Base-by-base conservation (phyloP, 768 basidiomycete species). In the Termitomyces sp. region DNA sequence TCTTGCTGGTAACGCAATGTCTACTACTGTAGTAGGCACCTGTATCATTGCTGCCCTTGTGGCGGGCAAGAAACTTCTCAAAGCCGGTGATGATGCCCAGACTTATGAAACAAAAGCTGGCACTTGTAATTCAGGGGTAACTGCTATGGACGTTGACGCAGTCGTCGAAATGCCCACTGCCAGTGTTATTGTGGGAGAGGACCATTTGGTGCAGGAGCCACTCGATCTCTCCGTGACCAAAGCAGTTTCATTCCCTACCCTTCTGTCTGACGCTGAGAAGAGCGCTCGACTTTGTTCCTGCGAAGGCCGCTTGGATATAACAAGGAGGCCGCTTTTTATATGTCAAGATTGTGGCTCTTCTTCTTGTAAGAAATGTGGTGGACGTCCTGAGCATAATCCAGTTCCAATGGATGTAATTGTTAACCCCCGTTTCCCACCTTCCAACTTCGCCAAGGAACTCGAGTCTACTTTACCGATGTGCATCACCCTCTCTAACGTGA, bases 1-100 rank as follows among this genome's bases (percentile, higher is more conserved):
- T 71, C 79, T 98, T 16, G 94, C 95, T 20, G 95, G 95, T 2
- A 98, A 98, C 66, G 95, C 95, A 59, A 98, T 98, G 95, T 94
- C 94, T 1, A 92, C 94, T 5, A 97, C 95, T 1, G 95, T 97
- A 26, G 94, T 98, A 32, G 95, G 95, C 1, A 82, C 92, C 3
- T 88, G 92, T 61, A 91, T 97, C 61, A 74, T 96, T 56, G 86
- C 89, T 18, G 92, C 93, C 0, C 75, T 98, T 46, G 80, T 89
- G 10, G 72, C 86, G 1, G 84, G 85, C 6, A 79, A 78, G 68
- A 80, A 82, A 49, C 77, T 92, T 35, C 75, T 97, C 33, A 86
- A 86, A 61, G 72, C 73, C 1, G 90, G 90, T 5, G 71, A 83
- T 38, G 87, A 90, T 64, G 75, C 70, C 5, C 75, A 80, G 60